Evolutionary conservation across 2,329 filamentous ascomycete genomes (phyloP).

Genomic region (Gliomastix tumulicola): DNA sequence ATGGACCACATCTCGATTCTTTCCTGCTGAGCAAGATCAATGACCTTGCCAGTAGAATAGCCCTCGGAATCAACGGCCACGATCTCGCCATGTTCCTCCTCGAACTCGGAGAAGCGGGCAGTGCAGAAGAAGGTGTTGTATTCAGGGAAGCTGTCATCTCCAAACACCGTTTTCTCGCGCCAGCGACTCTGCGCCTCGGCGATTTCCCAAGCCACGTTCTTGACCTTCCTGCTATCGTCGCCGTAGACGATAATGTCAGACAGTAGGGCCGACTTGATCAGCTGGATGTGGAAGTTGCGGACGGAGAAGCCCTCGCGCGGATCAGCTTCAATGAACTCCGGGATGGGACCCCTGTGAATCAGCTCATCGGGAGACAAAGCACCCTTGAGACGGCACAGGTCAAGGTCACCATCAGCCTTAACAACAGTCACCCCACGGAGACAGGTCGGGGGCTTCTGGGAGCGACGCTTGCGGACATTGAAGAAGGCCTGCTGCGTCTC

Average conservation of each 20-base stretch:
- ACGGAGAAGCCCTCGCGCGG: conserved; percentile 90
- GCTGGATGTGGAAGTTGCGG: conserved; percentile 94
- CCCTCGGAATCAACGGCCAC: conserved; percentile 71
- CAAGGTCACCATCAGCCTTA: conserved; percentile 79
- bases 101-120: conserved; percentile 63
- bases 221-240: conserved; percentile 55
- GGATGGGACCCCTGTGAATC: conserved; percentile 41
- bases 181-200: conserved; percentile 71
- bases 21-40: conserved; percentile 89
- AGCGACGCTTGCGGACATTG: conserved; percentile 63
- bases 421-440: conserved; percentile 78
- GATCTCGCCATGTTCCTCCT: conserved; percentile 60
- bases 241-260: conserved; percentile 94
- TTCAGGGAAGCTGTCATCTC: conserved; percentile 40
- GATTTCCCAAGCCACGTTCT: conserved; percentile 61
- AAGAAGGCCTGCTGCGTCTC: conserved; percentile 89
- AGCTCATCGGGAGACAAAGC: conserved; percentile 79
- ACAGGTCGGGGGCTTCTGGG: conserved; percentile 63
- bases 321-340: conserved; percentile 75
- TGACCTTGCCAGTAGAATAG: conserved; percentile 64
- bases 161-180: conserved; percentile 50
- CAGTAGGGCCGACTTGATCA: conserved; percentile 76
- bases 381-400: conserved; percentile 71
- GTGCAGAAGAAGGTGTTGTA: conserved; percentile 81
- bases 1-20: conserved; percentile 88